Percentiles rank a stretch among this genome's conserved stretches.
Conservation (phyloP, 768 basidiomycete species). For the Leccinum barrowsii region DNA sequence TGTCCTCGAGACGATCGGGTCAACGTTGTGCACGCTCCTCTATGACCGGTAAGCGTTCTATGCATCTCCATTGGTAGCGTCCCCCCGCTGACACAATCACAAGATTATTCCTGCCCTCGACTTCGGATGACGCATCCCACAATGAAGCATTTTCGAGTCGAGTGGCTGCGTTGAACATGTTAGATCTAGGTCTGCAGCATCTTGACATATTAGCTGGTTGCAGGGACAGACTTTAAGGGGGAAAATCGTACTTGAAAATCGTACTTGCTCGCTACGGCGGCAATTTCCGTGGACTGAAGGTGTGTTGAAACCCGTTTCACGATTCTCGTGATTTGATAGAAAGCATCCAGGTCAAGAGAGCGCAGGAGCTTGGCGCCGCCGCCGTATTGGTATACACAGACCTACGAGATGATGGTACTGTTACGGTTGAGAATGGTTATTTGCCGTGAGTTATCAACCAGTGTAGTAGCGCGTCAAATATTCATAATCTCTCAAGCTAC, state of each 20-base stretch:
- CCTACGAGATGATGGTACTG: conserved; percentile 81
- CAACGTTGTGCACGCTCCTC: conserved; percentile 63
- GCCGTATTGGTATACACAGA: conserved; percentile 86
- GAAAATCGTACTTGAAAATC: conserved; percentile 42
- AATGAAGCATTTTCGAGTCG: conserved; percentile 88
- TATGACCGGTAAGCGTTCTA: conserved; percentile 67
- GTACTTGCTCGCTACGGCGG: conserved; percentile 75
- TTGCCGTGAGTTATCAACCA: conserved; percentile 40
- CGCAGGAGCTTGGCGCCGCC: conserved; percentile 82
- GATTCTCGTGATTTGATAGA: conserved; percentile 23
- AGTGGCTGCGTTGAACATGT: conserved; percentile 86
- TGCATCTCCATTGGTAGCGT: too few species aligned
- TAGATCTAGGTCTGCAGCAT: conserved; percentile 85
- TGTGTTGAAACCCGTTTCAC: conserved; percentile 25
- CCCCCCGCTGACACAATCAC: neutral
- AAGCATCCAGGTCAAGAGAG: conserved; percentile 64
- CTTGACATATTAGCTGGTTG: conserved; percentile 64
- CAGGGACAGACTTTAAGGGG: conserved; percentile 66
- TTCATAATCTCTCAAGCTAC: conserved; percentile 14
- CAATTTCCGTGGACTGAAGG: conserved; percentile 89
- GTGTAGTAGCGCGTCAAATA: neutral
- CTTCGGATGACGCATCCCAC: conserved; percentile 76
- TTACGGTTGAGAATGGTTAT: conserved; percentile 76
- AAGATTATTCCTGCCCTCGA: conserved; percentile 76
- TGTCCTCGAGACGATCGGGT: conserved; percentile 72